These are phyloP conservation scores for Leccinellum rugosiceps DNA, from an alignment of 768 basidiomycete species.

Conservation along the genomic window DNA sequence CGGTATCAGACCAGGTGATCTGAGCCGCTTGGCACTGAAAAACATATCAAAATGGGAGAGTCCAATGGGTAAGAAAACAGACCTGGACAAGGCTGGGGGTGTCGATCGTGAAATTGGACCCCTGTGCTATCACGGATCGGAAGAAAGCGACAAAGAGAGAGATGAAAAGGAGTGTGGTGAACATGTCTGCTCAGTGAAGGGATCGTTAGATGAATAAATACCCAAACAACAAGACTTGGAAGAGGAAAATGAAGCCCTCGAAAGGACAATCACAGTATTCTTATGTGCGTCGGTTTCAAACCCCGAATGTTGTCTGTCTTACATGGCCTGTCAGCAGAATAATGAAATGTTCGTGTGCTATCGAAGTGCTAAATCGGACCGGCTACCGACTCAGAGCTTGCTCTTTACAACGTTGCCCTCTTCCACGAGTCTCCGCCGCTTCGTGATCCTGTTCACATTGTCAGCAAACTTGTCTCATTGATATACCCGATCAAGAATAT, in stretches of 20 bases:
- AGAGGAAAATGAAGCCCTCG: neutral
- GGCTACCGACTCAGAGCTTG: constrained; percentile 18
- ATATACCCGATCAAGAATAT: constrained; percentile 3
- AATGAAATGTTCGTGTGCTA: neutral
- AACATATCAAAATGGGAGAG: neutral
- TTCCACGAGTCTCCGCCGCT: constrained; percentile 30
- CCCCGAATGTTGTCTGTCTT: constrained; percentile 16
- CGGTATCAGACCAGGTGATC: constrained; percentile 49
- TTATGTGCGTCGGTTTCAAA: constrained; percentile 17
- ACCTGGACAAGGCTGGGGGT: constrained; percentile 58
- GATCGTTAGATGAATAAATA: constrained; percentile 10
- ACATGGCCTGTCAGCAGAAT: neutral
- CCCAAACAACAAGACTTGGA: neutral
- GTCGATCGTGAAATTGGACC: constrained; percentile 43
- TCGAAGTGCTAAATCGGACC: neutral
- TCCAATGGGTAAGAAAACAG: constrained; percentile 1
- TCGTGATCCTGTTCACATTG: constrained; percentile 25
- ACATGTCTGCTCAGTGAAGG: constrained; percentile 47
- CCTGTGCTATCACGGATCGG: constrained; percentile 45
- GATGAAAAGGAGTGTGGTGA: constrained; percentile 73
- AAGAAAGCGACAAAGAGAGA: constrained; percentile 62
- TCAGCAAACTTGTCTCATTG: neutral
- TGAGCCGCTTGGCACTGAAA: constrained; percentile 50
- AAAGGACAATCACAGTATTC: neutral
- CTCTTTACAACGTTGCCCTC: constrained; percentile 25